Evolutionary conservation across 257 asterid species (phyloP), one percentile per base, ranked within the genome.

Genomic region (Penstemon eatonii): DNA sequence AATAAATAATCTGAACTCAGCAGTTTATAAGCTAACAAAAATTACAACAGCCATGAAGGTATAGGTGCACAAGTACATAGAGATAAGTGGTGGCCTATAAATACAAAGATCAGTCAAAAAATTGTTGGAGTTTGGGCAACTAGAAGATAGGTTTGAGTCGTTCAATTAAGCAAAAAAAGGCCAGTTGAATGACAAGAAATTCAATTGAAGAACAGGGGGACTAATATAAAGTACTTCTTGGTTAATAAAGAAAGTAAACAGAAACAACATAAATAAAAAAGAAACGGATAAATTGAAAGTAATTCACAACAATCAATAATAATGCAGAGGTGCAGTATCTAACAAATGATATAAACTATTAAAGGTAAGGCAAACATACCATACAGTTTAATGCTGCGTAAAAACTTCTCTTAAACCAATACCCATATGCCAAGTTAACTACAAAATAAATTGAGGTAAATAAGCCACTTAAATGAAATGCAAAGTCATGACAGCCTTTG

Each of bases 361-460:
- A 65, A 54, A 5, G 25, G 60, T 62, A 57, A 50, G 64, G 52
- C 19, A 60, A 60, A 83, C 90, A 18, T 89, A 93, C 97, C 99
- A 89, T 69, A 78, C 86, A 91, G 60, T 82, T 87, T 64, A 94
- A 76, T 59, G 96, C 89, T 10, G 97, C 92, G 79, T 89, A 87
- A 65, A 75, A 85, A 69, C 93, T 80, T 73, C 61, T 80, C 73
- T 80, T 84, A 49, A 94, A 71, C 99, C 97, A 94, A 78, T 73
- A 94, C 9, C 97, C 96, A 79, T 94, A 91, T 37, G 97, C 96
- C 95, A 94, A 79, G 86, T 84, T 90, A 72, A 89, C 99, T 94
- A 65, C 75, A 76, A 65, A 79, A 59, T 10, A 59, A 74, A 77
- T 54, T 39, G 74, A 63, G 76, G 62, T 61, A 67, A 64, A 65